phyloP scores from a whole-genome alignment of 1,284 basidiomycete genomes.

The Rhodotorula sp. region DNA sequence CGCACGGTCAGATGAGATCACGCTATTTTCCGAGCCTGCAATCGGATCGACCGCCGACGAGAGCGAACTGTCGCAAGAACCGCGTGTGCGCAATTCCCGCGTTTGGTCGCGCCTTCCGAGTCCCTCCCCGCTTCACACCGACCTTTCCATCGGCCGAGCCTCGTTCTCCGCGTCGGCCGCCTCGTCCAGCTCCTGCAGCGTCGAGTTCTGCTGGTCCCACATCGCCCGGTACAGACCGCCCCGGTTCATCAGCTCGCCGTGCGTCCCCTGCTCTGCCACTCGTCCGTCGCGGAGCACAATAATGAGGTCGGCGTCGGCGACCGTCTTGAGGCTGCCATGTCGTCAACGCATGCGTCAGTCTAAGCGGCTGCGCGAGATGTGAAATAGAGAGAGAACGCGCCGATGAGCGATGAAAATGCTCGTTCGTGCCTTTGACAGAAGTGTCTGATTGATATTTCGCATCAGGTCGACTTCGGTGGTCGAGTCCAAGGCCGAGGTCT shows the following conservation, averaged over 20 bases:
- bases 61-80: no score
- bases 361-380: background rate
- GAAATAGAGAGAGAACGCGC: slow-evolving; percentile 41
- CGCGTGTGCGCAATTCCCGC: no score
- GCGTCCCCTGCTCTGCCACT: slow-evolving; percentile 87
- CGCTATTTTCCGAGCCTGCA: no score
- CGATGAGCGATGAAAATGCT: slow-evolving; percentile 92
- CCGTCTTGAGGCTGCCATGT: slow-evolving; percentile 71
- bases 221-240: slow-evolving; percentile 77
- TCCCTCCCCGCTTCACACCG: no score
- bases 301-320: slow-evolving; percentile 89
- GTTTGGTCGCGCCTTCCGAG: no score
- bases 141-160: background rate
- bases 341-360: background rate
- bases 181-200: slow-evolving; percentile 26
- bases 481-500: slow-evolving; percentile 92
- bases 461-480: slow-evolving; percentile 93
- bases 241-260: slow-evolving; percentile 69
- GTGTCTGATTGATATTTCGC: slow-evolving; percentile 81
- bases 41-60: no score
- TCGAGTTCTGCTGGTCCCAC: slow-evolving; percentile 74
- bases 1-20: no score
- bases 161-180: background rate
- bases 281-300: slow-evolving; percentile 82
- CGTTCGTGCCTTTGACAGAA: slow-evolving; percentile 75